phyloP scores from a whole-genome alignment of 805 yeast genomes.

The Metschnikowia amazonensis region DNA sequence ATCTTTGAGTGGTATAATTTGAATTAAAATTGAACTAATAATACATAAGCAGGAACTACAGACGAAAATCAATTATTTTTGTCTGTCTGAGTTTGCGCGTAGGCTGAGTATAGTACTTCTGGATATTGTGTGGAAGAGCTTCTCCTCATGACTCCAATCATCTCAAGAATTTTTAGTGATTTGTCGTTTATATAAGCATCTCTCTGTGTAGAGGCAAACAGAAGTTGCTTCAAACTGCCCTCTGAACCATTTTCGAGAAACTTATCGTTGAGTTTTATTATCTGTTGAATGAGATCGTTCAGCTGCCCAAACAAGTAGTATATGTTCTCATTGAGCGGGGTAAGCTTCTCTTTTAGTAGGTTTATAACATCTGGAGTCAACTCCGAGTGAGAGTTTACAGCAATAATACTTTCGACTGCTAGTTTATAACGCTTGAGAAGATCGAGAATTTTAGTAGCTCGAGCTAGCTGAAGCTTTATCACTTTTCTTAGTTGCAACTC shows the following conservation, averaged over 20 bases:
- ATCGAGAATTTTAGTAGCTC: slow-evolving; percentile 34
- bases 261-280: slow-evolving; percentile 25
- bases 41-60: not conserved
- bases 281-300: slow-evolving; percentile 32
- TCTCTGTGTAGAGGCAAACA: slow-evolving; percentile 29
- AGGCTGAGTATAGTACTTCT: slow-evolving; percentile 7
- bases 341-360: slow-evolving; percentile 29
- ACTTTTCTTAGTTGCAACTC: slow-evolving; percentile 44
- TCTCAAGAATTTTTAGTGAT: slow-evolving; percentile 17
- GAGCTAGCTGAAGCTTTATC: slow-evolving; percentile 36
- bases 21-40: not conserved
- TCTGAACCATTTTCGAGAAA: slow-evolving; percentile 20
- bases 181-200: slow-evolving; percentile 41
- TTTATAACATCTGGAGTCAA: slow-evolving; percentile 22
- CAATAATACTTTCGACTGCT: slow-evolving; percentile 21
- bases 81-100: slow-evolving; percentile 4
- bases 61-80: not conserved
- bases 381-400: slow-evolving; percentile 16
- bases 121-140: not conserved
- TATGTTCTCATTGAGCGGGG: slow-evolving; percentile 47
- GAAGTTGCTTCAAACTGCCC: slow-evolving; percentile 21
- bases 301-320: slow-evolving; percentile 44
- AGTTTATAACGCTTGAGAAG: slow-evolving; percentile 30
- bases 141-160: slow-evolving; percentile 10
- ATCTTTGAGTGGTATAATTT: too few relatives aligned